phyloP scores from a whole-genome alignment of 2,329 filamentous ascomycete genomes.

The Penicillium polonicum region DNA sequence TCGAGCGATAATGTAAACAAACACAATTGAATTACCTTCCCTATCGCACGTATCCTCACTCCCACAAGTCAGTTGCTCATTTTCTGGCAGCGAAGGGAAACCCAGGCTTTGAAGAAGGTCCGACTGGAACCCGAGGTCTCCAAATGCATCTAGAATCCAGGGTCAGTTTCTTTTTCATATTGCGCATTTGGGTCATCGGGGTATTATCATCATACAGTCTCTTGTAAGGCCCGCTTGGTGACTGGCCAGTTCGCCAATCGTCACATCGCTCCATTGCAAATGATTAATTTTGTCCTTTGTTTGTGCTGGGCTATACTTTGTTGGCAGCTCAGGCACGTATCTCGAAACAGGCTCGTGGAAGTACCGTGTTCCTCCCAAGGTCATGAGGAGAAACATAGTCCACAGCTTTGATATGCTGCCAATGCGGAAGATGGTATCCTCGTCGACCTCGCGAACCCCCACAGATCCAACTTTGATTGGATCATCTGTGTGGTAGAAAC shows the following conservation, averaged over 20 bases:
- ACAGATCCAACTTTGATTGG: slow-evolving; percentile 25
- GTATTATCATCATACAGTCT: slow-evolving; percentile 32
- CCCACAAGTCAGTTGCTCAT: slow-evolving; percentile 16
- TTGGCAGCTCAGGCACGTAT: slow-evolving; percentile 28
- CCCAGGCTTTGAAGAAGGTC: slow-evolving; percentile 8
- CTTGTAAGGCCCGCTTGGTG: slow-evolving; percentile 40
- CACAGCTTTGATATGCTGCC: slow-evolving; percentile 47
- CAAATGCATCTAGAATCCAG: slow-evolving; percentile 10
- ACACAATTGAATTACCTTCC: slow-evolving; percentile 7
- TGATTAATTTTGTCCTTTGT: slow-evolving; percentile 5
- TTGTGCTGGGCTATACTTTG: neutral
- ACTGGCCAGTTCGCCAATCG: slow-evolving; percentile 39
- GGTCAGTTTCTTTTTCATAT: neutral
- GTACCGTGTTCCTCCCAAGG: slow-evolving; percentile 23
- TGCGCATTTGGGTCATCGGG: neutral
- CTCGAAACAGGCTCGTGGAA: slow-evolving; percentile 25
- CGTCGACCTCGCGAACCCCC: slow-evolving; percentile 38
- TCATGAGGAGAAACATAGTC: slow-evolving; percentile 39
- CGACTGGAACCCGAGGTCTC: slow-evolving; percentile 12
- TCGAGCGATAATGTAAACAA: neutral
- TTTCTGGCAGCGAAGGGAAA: slow-evolving; percentile 12
- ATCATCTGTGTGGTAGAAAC: slow-evolving; percentile 38
- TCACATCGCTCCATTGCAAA: slow-evolving; percentile 28
- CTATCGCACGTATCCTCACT: slow-evolving; percentile 6
- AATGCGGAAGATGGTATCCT: slow-evolving; percentile 46